Percentiles rank a stretch among this genome's conserved stretches.
Evolutionary conservation across 768 basidiomycete genomes (phyloP).

Genomic region (Kwoniella pini): DNA sequence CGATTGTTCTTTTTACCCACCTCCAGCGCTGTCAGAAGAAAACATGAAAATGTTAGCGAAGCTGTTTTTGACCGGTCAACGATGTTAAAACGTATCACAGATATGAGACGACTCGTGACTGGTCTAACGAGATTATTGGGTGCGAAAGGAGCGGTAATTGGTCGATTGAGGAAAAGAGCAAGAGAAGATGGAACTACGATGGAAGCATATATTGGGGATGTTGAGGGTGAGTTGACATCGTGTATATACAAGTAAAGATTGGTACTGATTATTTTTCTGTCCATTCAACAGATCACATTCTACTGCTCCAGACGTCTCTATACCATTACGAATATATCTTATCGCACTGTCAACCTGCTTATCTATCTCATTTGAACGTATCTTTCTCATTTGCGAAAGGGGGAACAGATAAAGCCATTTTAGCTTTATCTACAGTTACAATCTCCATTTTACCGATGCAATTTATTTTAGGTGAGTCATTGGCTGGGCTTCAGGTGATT

Average conservation of each 20-base stretch:
- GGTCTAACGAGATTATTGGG: constrained; percentile 72
- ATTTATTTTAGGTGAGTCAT: constrained; percentile 56
- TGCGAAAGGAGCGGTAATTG: constrained; percentile 78
- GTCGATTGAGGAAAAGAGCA: constrained; percentile 74
- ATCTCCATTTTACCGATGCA: constrained; percentile 69
- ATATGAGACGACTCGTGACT: constrained; percentile 74
- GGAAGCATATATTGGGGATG: constrained; percentile 83
- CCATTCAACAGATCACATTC: constrained; percentile 72
- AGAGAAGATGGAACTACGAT: constrained; percentile 63
- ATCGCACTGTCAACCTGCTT: constrained; percentile 81
- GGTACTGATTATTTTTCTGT: background rate
- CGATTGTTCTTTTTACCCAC: constrained; percentile 48
- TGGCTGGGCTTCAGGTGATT: background rate
- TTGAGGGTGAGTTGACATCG: constrained; percentile 67
- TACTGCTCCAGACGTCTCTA: constrained; percentile 80
- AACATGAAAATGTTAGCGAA: constrained; percentile 25
- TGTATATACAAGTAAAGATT: background rate
- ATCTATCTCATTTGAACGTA: constrained; percentile 73
- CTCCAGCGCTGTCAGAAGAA: constrained; percentile 29
- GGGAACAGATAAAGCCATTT: constrained; percentile 66
- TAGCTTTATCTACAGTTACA: constrained; percentile 68
- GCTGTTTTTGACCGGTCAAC: constrained; percentile 53
- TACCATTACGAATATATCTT: constrained; percentile 84
- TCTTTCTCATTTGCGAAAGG: constrained; percentile 64
- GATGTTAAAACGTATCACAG: constrained; percentile 75